Percentiles rank a stretch among this genome's conserved stretches.
Conservation (phyloP, 2,329 filamentous ascomycete species). For the Fusarium nurragi region DNA sequence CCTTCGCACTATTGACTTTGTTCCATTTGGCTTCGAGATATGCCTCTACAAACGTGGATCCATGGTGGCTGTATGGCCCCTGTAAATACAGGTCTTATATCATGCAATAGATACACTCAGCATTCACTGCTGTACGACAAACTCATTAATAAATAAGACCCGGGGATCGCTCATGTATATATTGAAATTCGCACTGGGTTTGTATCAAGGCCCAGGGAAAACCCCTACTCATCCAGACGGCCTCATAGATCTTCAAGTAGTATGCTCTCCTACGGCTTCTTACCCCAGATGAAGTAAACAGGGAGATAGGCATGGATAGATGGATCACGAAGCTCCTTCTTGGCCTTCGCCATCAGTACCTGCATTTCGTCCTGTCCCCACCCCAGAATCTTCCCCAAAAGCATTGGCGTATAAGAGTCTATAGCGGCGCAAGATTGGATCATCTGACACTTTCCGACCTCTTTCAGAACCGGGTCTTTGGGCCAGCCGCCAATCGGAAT, state of each 20-base stretch:
- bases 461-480: conserved; percentile 19
- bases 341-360: conserved; percentile 32
- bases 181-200: too few species aligned
- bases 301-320: conserved; percentile 31
- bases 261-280: conserved; percentile 8
- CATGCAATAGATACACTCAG: too few species aligned
- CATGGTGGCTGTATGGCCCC: too few species aligned
- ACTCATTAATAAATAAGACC: too few species aligned
- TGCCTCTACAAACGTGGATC: too few species aligned
- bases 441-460: conserved; percentile 23
- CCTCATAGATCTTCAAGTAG: not conserved
- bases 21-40: too few species aligned
- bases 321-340: conserved; percentile 36
- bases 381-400: conserved; percentile 29
- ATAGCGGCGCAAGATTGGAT: conserved; percentile 32
- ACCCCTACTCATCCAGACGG: too few species aligned
- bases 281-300: conserved; percentile 26
- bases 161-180: too few species aligned
- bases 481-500: conserved; percentile 29
- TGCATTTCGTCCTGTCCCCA: conserved; percentile 33
- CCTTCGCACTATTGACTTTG: too few species aligned
- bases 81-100: too few species aligned
- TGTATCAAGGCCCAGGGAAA: too few species aligned
- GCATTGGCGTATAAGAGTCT: conserved; percentile 29
- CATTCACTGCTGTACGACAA: too few species aligned